Conservation (phyloP, 2,329 filamentous ascomycete genomes). For the Epichloe brachyelytri region DNA sequence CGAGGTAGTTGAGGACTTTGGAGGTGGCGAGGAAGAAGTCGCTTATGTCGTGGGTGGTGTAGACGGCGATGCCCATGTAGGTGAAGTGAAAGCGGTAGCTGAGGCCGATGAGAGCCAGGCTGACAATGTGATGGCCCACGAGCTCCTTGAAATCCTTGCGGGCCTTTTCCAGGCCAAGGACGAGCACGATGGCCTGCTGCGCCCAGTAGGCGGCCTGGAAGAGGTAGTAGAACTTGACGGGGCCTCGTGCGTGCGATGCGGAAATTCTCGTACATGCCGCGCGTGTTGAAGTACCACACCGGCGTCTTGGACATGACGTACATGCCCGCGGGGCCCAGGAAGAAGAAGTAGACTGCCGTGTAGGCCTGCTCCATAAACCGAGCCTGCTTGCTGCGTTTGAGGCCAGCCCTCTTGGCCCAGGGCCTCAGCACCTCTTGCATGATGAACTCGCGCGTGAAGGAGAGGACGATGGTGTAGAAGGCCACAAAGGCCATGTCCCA, state of each 20-base stretch:
- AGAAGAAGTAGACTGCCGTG: conserved; percentile 77
- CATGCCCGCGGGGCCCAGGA: conserved; percentile 72
- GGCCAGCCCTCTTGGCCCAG: conserved; percentile 54
- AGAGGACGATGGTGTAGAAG: conserved; percentile 83
- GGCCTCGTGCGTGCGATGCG: conserved; percentile 68
- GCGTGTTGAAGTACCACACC: conserved; percentile 91
- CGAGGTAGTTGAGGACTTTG: conserved; percentile 84
- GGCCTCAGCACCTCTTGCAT: conserved; percentile 84
- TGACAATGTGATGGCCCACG: conserved; percentile 83
- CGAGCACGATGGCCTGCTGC: conserved; percentile 79
- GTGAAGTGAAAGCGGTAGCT: conserved; percentile 97
- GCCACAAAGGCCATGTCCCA: conserved; percentile 77
- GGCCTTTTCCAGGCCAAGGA: conserved; percentile 82
- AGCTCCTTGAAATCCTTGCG: conserved; percentile 93
- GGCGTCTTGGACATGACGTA: conserved; percentile 87
- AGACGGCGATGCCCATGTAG: conserved; percentile 85
- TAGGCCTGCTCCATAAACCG: conserved; percentile 97
- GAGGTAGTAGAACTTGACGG: conserved; percentile 93
- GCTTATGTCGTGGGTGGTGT: conserved; percentile 86
- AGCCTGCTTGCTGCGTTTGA: conserved; percentile 67
- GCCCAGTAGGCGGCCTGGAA: conserved; percentile 93
- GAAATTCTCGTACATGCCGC: conserved; percentile 83
- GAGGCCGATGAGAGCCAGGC: conserved; percentile 65
- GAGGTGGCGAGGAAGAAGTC: conserved; percentile 94
- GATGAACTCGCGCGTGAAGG: conserved; percentile 88